Base-by-base conservation (phyloP, 169 alveolate species). In the Plasmodium fragile region DNA sequence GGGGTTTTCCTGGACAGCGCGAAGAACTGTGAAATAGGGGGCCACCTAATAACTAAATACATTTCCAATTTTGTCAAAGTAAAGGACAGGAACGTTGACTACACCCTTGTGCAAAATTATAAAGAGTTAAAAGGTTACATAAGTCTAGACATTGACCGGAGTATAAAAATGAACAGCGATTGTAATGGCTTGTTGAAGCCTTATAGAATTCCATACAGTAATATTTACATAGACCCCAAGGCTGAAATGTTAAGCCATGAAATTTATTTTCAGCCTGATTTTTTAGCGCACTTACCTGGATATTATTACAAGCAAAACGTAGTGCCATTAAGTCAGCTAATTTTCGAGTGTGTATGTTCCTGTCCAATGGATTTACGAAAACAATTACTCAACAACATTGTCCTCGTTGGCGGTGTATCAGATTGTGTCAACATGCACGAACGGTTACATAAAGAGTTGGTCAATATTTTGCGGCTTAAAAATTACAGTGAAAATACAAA, bases 351-450 rank as follows among this genome's bases (percentile, higher is more conserved):
- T 65, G 43, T 91, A n/a, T 71, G 72, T 91, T 73, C 92, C 22
- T 91, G 94, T 45, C 94, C 94, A 11, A 69, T 91, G 30, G 94
- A 91, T 81, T 91, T 91, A 70, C 81, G 94, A 91, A 91, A 81
- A 81, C 41, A 49, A 16, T 10, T 91, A 11, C 28, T 91, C 30
- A 81, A 91, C 65, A 91, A 91, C 65, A 91, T 91, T 49, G 52
- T 91, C 4, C 45, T 91, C 22, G 32, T 91, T 69, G 94, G 94
- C n/a, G 94, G 94, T 0, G 94, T 91, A 52, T 91, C 94, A 32
- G 82, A 79, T 53, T 91, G 94, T 71, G 82, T 69, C 25, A 91
- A 91, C 73, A 70, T 91, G 43, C 75, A 65, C 73, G 84, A 81
- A 65, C 69, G 94, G 55, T 81, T 91, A 41, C 75, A 79, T 45